Evolutionary conservation across 176 grass and related monocot species (phyloP).

Genomic region (Hyparrhenia diplandra): DNA sequence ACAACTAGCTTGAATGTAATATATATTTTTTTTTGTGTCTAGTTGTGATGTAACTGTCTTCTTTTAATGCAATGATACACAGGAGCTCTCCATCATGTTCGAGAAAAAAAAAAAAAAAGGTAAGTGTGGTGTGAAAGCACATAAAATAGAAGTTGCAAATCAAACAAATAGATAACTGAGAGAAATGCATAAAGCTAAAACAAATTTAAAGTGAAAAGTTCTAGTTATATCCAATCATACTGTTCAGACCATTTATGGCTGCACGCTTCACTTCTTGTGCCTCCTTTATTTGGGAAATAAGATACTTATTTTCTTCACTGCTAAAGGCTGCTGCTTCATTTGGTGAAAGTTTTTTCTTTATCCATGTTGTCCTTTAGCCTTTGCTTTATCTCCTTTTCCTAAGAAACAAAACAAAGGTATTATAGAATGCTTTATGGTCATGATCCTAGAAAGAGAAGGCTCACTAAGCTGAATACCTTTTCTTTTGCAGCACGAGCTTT

Average conservation of each 20-base stretch:
- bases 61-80: neutral
- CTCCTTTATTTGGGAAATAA: slow-evolving; percentile 67
- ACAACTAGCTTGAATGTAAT: neutral
- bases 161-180: slow-evolving; percentile 3
- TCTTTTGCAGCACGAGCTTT: slow-evolving; percentile 58
- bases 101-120: neutral
- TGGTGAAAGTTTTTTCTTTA: slow-evolving; percentile 31
- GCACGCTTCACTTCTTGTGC: slow-evolving; percentile 50
- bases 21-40: neutral
- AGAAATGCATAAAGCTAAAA: slow-evolving; percentile 13
- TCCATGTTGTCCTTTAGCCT: slow-evolving; percentile 52
- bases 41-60: neutral
- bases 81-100: neutral
- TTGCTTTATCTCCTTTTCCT: slow-evolving; percentile 86
- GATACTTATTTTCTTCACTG: slow-evolving; percentile 50
- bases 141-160: slow-evolving; percentile 13
- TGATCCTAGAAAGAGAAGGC: neutral
- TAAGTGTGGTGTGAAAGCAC: neutral
- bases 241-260: slow-evolving; percentile 47
- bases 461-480: slow-evolving; percentile 45
- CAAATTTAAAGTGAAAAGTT: slow-evolving; percentile 14
- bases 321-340: slow-evolving; percentile 28
- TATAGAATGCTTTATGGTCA: neutral
- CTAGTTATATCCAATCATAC: slow-evolving; percentile 19
- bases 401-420: slow-evolving; percentile 22